Percentiles rank a stretch among this genome's conserved stretches.
These are phyloP conservation scores for Crataegus laevigata DNA, from an alignment of 306 rosid species.

Conservation along the genomic window DNA sequence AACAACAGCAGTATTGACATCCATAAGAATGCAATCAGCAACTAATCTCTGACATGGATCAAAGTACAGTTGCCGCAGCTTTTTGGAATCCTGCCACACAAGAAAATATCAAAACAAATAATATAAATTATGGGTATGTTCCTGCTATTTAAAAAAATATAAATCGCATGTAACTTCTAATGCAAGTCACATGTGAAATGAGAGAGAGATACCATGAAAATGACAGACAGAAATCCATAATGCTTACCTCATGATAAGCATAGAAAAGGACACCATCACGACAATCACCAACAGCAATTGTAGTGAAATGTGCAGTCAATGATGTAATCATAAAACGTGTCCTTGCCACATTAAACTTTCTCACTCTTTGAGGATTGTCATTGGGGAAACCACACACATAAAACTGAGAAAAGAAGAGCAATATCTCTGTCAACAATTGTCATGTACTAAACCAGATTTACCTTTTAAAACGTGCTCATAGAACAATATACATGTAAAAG, in stretches of 20 bases:
- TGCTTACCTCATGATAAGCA: conserved; percentile 68
- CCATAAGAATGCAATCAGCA: conserved; percentile 88
- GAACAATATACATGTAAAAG: neutral
- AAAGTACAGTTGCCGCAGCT: conserved; percentile 68
- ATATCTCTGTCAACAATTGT: conserved; percentile 19
- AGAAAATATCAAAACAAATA: conserved; percentile 24
- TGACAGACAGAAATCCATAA: conserved; percentile 13
- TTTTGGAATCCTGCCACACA: conserved; percentile 57
- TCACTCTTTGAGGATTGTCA: conserved; percentile 68
- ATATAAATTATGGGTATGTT: conserved; percentile 6
- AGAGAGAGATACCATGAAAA: neutral
- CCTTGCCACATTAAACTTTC: conserved; percentile 54
- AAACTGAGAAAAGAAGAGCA: conserved; percentile 54
- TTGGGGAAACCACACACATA: conserved; percentile 78
- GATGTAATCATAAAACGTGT: conserved; percentile 67
- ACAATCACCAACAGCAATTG: conserved; percentile 92
- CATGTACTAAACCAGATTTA: neutral
- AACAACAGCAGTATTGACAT: conserved; percentile 75
- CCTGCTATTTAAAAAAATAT: too few species aligned
- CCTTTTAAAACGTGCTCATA: neutral
- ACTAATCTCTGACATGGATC: conserved; percentile 84
- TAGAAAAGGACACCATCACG: conserved; percentile 87
- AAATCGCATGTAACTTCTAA: neutral
- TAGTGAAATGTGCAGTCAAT: conserved; percentile 67
- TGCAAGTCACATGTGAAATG: neutral